Base-by-base conservation (phyloP, 805 yeast genomes). In the Metschnikowia noctiluminum region DNA sequence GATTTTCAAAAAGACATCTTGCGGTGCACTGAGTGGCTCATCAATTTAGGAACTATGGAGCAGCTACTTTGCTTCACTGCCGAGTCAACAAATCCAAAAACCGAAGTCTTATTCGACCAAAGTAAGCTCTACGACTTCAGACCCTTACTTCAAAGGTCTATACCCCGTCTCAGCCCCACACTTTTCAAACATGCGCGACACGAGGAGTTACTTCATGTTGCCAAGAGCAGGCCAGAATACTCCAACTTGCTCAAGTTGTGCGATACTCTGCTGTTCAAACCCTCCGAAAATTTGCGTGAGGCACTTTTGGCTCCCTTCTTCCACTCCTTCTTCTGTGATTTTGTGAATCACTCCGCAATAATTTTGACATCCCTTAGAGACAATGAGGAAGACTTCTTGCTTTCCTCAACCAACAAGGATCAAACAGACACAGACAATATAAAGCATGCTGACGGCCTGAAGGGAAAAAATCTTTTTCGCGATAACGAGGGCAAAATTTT, bases 41-140 rank as follows among this genome's bases (percentile, higher is more conserved):
- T 85, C 8, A 79, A 80, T 42, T 69, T 77, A 30, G 94, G 92
- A 36, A 88, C 88, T 0, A 66, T 86, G 54, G 94, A 87, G 60
- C 85, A 82, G 58, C 63, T 87, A 21, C 67, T 87, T 57, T 76
- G 81, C 16, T 68, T 79, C 38, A 64, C 85, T 2, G 84, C 89
- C 1, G 89, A 83, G 46, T 76, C 86, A 2, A 47, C 68, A 0
- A 66, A 76, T 2, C 61, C 66, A 0, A 50, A 66, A 7, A 68
- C 76, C 3, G 61, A 59, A 15, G 60, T 61, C 41, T 63, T 63
- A 21, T 66, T 69, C 32, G 77, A 74, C 44, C 65, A 73, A 53
- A 77, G 74, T 34, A 67, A 78, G 40, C 76, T 82, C 37, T 87
- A 83, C 60, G 88, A 86, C 55, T 77, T 85, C 47, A 77, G 89